Evolutionary conservation across 345 rosid genomes (phyloP).

Genomic region (Salix caprea): DNA sequence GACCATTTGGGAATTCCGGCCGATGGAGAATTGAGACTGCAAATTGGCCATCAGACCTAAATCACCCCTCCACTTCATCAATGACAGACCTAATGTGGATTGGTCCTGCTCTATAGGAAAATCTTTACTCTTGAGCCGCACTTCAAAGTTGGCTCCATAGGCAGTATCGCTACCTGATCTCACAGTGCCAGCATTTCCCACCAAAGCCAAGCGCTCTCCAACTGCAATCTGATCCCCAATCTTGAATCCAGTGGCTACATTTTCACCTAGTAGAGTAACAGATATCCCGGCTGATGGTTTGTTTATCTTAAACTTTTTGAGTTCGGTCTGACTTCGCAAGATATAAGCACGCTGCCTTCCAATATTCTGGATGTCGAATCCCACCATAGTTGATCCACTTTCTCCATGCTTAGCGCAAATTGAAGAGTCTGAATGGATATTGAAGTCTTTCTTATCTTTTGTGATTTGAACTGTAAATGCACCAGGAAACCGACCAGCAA

Average conservation of each 20-base stretch:
- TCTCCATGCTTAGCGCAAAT: conserved; percentile 75
- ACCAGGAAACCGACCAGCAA: conserved; percentile 63
- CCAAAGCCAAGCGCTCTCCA: conserved; percentile 69
- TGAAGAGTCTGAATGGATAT: conserved; percentile 88
- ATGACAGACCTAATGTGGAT: conserved; percentile 71
- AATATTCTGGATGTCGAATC: conserved; percentile 91
- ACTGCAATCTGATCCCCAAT: conserved; percentile 78
- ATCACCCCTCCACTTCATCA: conserved; percentile 94
- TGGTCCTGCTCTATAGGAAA: conserved; percentile 93
- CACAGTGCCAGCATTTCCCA: conserved; percentile 81
- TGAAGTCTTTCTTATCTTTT: conserved; percentile 94
- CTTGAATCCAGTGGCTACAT: conserved; percentile 75
- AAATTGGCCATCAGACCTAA: conserved; percentile 85
- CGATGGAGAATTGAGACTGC: conserved; percentile 78
- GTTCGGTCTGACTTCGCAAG: conserved; percentile 78
- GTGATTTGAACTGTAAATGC: conserved; percentile 77
- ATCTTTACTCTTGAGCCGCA: conserved; percentile 73
- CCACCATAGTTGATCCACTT: conserved; percentile 83
- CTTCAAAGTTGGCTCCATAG: conserved; percentile 88
- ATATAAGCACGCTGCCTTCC: conserved; percentile 91
- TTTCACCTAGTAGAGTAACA: conserved; percentile 81
- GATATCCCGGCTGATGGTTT: conserved; percentile 70
- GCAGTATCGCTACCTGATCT: conserved; percentile 78
- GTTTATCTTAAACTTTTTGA: conserved; percentile 68
- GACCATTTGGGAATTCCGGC: conserved; percentile 67